phyloP scores from a whole-genome alignment of 306 rosid genomes.

The Cucurbita maxima region DNA sequence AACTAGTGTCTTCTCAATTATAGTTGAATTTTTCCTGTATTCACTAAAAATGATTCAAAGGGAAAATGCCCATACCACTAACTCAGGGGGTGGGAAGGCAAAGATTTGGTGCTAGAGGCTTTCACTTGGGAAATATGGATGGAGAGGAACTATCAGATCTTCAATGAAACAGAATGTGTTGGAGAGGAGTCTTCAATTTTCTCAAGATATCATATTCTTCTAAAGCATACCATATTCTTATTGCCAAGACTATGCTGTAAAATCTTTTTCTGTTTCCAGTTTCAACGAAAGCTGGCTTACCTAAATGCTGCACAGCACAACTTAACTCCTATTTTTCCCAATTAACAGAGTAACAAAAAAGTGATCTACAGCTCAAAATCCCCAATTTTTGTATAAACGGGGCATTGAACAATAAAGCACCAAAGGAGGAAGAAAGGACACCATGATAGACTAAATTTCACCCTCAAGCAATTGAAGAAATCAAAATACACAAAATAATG shows the following conservation, averaged over 20 bases:
- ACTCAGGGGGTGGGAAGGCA: neutral
- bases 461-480: neutral
- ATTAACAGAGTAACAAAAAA: neutral
- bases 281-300: neutral
- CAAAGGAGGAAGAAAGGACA: neutral
- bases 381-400: neutral
- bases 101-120: neutral
- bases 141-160: neutral
- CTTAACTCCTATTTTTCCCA: neutral
- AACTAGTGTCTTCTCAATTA: too few relatives aligned
- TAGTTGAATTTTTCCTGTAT: neutral
- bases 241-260: neutral
- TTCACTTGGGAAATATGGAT: neutral
- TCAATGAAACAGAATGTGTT: neutral
- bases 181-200: neutral
- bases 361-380: neutral
- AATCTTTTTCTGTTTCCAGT: neutral
- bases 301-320: neutral
- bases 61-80: neutral
- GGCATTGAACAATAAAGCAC: neutral
- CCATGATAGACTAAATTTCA: neutral
- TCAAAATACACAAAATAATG: neutral
- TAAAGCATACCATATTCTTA: neutral
- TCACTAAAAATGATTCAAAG: neutral
- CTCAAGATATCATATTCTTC: neutral